These are phyloP conservation scores for Saccharomycopsis sp. DNA, from an alignment of 805 yeast species.

Conservation along the genomic window DNA sequence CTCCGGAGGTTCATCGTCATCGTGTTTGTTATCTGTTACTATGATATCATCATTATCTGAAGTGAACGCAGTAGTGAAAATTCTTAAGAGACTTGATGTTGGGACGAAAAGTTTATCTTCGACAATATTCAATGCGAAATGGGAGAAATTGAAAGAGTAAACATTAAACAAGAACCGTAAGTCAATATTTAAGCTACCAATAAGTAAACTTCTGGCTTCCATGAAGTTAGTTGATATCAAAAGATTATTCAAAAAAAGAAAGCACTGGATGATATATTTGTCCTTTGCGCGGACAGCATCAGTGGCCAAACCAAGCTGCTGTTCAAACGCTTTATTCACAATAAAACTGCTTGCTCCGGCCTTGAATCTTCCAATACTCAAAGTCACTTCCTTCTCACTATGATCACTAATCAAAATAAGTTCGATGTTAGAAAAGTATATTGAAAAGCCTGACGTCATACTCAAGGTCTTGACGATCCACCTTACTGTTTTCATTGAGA, in stretches of 20 bases:
- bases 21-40: neutral
- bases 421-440: slow-evolving; percentile 20
- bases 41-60: neutral
- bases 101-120: slow-evolving; percentile 1
- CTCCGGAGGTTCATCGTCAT: neutral
- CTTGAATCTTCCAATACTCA: slow-evolving; percentile 4
- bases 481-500: neutral
- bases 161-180: neutral
- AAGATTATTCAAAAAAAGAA: neutral
- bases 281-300: neutral
- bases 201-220: neutral
- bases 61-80: neutral
- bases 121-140: neutral
- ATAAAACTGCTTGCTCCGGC: neutral
- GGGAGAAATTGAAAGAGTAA: neutral
- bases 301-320: neutral
- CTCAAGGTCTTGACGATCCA: slow-evolving; percentile 19
- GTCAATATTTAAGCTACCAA: neutral
- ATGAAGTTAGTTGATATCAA: neutral
- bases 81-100: neutral
- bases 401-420: slow-evolving; percentile 8
- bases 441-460: slow-evolving; percentile 24
- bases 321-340: neutral
- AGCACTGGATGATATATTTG: neutral
- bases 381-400: neutral